Evolutionary conservation across 2,329 filamentous ascomycete genomes (phyloP).

Genomic region (Leptographium radiaticola): DNA sequence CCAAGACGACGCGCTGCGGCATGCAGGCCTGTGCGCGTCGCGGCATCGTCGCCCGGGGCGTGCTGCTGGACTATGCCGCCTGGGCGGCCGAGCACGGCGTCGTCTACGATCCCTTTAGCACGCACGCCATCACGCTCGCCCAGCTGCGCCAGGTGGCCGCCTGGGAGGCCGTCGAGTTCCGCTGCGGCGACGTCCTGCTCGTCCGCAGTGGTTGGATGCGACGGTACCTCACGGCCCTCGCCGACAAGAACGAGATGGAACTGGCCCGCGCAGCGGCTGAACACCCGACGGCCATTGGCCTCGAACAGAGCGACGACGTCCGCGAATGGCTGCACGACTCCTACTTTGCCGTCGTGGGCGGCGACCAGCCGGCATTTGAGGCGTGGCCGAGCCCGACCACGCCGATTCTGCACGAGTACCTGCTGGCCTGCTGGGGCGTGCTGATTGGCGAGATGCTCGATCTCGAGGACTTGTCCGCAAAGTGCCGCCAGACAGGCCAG

Average conservation of each 20-base stretch:
- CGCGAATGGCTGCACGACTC: slow-evolving; percentile 56
- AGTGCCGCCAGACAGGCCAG: slow-evolving; percentile 35
- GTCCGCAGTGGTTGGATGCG: slow-evolving; percentile 51
- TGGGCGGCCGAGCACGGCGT: slow-evolving; percentile 37
- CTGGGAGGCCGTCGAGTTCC: slow-evolving; percentile 49
- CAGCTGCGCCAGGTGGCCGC: slow-evolving; percentile 46
- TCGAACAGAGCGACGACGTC: slow-evolving; percentile 36
- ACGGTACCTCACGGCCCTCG: slow-evolving; percentile 32
- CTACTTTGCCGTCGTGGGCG: slow-evolving; percentile 52
- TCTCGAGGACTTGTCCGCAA: slow-evolving; percentile 36
- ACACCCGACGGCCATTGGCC: slow-evolving; percentile 15
- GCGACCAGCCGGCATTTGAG: slow-evolving; percentile 54
- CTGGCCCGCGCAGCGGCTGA: slow-evolving; percentile 19
- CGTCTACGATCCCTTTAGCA: slow-evolving; percentile 35
- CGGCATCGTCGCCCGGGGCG: slow-evolving; percentile 39
- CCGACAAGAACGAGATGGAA: slow-evolving; percentile 15
- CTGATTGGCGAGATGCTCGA: slow-evolving; percentile 43
- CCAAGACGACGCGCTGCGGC: background rate
- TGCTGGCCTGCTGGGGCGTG: slow-evolving; percentile 38
- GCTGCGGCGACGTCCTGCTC: slow-evolving; percentile 51
- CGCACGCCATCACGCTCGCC: slow-evolving; percentile 36
- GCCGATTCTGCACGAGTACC: slow-evolving; percentile 32
- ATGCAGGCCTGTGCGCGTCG: slow-evolving; percentile 18
- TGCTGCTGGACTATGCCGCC: slow-evolving; percentile 38
- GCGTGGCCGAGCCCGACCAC: background rate